These are phyloP conservation scores for Adansonia grandidieri DNA, from an alignment of 441 rosid genomes.

Conservation along the genomic window DNA sequence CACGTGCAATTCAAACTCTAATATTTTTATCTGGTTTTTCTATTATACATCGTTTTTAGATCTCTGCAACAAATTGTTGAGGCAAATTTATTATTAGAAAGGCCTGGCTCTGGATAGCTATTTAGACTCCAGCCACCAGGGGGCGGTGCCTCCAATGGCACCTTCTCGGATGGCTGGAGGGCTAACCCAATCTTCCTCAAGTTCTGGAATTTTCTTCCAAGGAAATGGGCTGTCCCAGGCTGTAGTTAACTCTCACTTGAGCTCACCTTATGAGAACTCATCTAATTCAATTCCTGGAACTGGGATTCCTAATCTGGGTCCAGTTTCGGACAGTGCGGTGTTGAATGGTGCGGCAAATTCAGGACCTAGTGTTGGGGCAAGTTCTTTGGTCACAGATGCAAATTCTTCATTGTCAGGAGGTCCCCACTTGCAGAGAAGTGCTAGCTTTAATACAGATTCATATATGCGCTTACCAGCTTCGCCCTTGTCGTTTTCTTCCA, in stretches of 20 bases:
- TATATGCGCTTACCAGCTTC: constrained; percentile 97
- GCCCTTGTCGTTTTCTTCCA: constrained; percentile 89
- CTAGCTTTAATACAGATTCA: constrained; percentile 91
- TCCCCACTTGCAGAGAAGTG: constrained; percentile 92
- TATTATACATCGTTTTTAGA: constrained; percentile 40
- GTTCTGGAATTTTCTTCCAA: constrained; percentile 93
- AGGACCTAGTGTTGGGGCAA: constrained; percentile 94
- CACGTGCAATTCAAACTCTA: neutral
- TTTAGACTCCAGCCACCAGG: constrained; percentile 65
- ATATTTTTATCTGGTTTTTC: constrained; percentile 30
- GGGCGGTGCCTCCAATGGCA: constrained; percentile 66
- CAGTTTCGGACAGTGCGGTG: constrained; percentile 79
- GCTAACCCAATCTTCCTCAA: constrained; percentile 87
- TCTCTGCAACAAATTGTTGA: constrained; percentile 45
- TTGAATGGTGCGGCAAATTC: constrained; percentile 87
- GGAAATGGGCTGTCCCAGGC: constrained; percentile 95
- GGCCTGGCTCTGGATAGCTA: constrained; percentile 80
- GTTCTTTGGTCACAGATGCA: constrained; percentile 96
- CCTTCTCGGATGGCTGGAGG: constrained; percentile 85
- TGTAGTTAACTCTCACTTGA: constrained; percentile 81
- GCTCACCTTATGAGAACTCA: constrained; percentile 79
- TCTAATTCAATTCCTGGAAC: constrained; percentile 77
- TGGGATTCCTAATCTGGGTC: constrained; percentile 68
- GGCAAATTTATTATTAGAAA: constrained; percentile 38
- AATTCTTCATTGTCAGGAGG: constrained; percentile 93